These are phyloP conservation scores for Clohesyomyces aquaticus DNA, from an alignment of 495 filamentous ascomycete species.

Conservation along the genomic window DNA sequence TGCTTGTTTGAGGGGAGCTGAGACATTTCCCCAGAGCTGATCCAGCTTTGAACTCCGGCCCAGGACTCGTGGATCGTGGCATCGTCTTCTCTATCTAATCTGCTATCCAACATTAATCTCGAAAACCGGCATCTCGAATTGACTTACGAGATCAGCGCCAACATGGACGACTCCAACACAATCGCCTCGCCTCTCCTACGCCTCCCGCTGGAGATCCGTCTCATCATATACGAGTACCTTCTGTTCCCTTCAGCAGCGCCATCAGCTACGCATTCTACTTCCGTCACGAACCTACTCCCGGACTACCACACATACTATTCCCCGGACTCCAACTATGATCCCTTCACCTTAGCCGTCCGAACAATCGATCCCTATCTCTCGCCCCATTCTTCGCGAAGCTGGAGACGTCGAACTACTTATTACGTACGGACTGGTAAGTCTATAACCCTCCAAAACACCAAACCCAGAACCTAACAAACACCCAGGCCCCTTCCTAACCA, in stretches of 20 bases:
- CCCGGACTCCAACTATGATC: constrained; percentile 14
- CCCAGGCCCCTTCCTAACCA: constrained; percentile 43
- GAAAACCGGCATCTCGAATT: too few relatives aligned
- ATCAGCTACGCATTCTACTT: not conserved
- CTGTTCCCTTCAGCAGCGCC: constrained; percentile 35
- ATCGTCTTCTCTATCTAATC: not conserved
- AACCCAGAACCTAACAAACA: too few relatives aligned
- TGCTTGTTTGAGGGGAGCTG: not conserved
- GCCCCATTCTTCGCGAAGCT: constrained; percentile 11
- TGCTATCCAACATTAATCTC: not conserved
- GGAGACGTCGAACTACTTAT: constrained; percentile 21
- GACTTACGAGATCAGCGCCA: too few relatives aligned
- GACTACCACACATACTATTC: constrained; percentile 42
- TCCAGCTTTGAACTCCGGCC: too few relatives aligned
- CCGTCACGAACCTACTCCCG: constrained; percentile 14
- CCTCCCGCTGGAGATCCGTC: constrained; percentile 51
- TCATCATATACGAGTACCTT: constrained; percentile 49
- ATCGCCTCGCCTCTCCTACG: constrained; percentile 43
- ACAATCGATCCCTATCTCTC: constrained; percentile 38
- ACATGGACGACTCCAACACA: not conserved
- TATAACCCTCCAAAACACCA: not conserved
- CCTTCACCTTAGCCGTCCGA: constrained; percentile 36
- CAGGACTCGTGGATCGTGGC: too few relatives aligned
- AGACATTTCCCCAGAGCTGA: too few relatives aligned
- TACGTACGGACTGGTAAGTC: constrained; percentile 27